A percentile compares a stretch with the other conserved stretches of the same genome.
Evolutionary conservation across 768 basidiomycete species (phyloP).

Genomic region (Ephemerocybe angulata): DNA sequence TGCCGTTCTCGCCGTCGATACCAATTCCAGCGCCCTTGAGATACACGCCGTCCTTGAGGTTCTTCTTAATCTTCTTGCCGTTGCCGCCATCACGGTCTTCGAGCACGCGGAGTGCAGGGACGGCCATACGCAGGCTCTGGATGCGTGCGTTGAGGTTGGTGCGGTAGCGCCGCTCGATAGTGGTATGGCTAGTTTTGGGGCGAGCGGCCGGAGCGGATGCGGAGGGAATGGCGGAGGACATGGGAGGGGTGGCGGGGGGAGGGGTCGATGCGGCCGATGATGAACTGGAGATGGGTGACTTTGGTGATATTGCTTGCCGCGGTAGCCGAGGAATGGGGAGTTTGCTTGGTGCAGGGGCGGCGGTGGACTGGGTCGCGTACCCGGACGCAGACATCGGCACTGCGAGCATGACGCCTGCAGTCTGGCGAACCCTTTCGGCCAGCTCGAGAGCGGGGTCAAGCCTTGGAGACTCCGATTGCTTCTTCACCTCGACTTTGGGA

Average conservation of each 20-base stretch:
- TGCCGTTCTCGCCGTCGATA: conserved; percentile 30
- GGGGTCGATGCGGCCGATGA: conserved; percentile 10
- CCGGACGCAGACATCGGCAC: conserved; percentile 39
- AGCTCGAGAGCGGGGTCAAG: conserved; percentile 38
- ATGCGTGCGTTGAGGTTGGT: conserved; percentile 88
- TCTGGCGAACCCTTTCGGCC: conserved; percentile 47
- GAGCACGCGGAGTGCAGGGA: conserved; percentile 78
- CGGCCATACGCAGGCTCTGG: conserved; percentile 72
- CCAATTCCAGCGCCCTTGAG: conserved; percentile 35
- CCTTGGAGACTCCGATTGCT: background rate
- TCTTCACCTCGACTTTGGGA: conserved; percentile 12
- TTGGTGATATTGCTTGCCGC: conserved; percentile 22
- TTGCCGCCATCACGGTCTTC: conserved; percentile 53
- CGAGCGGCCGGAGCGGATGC: conserved; percentile 28
- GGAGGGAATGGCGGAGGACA: conserved; percentile 8
- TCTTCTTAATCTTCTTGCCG: conserved; percentile 46
- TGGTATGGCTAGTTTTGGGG: conserved; percentile 87
- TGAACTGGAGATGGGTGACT: conserved; percentile 23
- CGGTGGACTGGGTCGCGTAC: conserved; percentile 22
- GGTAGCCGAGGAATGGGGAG: conserved; percentile 38
- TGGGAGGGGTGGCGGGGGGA: conserved; percentile 4
- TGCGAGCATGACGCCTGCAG: conserved; percentile 54
- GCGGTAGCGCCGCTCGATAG: conserved; percentile 84
- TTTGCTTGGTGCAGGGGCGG: conserved; percentile 30
- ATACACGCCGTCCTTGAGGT: conserved; percentile 36